Conservation (phyloP, 2,329 filamentous ascomycete genomes). For the Colletotrichum incanum region DNA sequence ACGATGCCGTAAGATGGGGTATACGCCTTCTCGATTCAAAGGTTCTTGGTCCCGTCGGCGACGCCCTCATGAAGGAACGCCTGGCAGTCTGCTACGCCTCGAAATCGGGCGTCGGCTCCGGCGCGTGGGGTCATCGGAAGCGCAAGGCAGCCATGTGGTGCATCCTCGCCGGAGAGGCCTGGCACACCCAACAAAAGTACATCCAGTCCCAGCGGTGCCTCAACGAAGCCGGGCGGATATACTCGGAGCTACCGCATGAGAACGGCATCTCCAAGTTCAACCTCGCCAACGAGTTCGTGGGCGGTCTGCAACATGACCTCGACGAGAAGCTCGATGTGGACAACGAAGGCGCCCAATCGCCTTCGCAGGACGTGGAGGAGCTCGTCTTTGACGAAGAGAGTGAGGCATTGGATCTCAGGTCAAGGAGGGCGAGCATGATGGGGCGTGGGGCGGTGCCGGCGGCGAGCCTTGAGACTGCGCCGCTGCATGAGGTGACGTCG, state of each 20-base stretch:
- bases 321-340: constrained; percentile 62
- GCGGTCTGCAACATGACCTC: constrained; percentile 65
- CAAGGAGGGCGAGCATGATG: constrained; percentile 70
- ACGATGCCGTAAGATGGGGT: constrained; percentile 91
- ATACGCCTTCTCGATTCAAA: constrained; percentile 84
- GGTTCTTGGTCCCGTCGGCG: constrained; percentile 81
- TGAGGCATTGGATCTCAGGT: constrained; percentile 69
- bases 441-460: constrained; percentile 58
- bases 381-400: constrained; percentile 65
- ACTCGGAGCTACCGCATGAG: constrained; percentile 64
- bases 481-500: constrained; percentile 53
- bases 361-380: constrained; percentile 55
- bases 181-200: constrained; percentile 83
- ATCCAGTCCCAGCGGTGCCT: constrained; percentile 85
- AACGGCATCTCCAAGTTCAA: constrained; percentile 68
- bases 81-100: constrained; percentile 87
- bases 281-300: constrained; percentile 67
- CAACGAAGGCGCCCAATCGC: constrained; percentile 47
- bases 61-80: constrained; percentile 88
- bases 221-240: constrained; percentile 75
- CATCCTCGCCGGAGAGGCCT: constrained; percentile 85
- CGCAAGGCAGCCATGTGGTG: constrained; percentile 94
- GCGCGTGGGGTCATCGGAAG: constrained; percentile 78
- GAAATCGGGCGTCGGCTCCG: constrained; percentile 73
- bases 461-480: constrained; percentile 65